A percentile compares a stretch with the other conserved stretches of the same genome.
Evolutionary conservation across 805 yeast species (phyloP).

Genomic region (Ogataea neopini): DNA sequence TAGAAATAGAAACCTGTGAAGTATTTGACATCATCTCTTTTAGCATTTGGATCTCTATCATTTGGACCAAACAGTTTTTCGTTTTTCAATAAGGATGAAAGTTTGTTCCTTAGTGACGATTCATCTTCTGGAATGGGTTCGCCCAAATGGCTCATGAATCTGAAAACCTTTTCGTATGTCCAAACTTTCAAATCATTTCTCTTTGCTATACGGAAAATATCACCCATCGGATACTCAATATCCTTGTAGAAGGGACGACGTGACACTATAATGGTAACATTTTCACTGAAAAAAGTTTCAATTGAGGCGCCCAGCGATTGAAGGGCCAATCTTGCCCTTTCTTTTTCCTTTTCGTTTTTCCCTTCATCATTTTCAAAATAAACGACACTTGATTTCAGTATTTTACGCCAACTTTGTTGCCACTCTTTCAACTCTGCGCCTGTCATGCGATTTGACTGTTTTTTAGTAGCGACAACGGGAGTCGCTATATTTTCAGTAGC

Average conservation of each 20-base stretch:
- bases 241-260: constrained; percentile 50
- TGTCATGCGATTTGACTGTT: constrained; percentile 29
- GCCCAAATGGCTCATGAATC: constrained; percentile 71
- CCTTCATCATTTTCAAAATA: constrained; percentile 53
- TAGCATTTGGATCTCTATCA: constrained; percentile 85
- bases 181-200: constrained; percentile 74
- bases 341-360: constrained; percentile 36
- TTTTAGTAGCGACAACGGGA: constrained; percentile 11
- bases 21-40: constrained; percentile 80
- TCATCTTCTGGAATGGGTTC: constrained; percentile 35
- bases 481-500: constrained; percentile 2
- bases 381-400: constrained; percentile 55
- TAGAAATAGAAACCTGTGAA: constrained; percentile 74
- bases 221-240: constrained; percentile 49
- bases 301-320: constrained; percentile 55
- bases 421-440: constrained; percentile 50
- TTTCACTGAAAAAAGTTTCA: constrained; percentile 58
- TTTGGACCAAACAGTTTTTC: constrained; percentile 85
- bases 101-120: constrained; percentile 26
- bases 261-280: constrained; percentile 77
- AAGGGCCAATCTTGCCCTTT: constrained; percentile 36
- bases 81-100: constrained; percentile 70
- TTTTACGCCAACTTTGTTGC: constrained; percentile 61
- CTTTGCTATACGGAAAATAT: constrained; percentile 66
- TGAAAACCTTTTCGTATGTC: constrained; percentile 80